Base-by-base conservation (phyloP, 345 rosid genomes). In the Dipteronia dyeriana region DNA sequence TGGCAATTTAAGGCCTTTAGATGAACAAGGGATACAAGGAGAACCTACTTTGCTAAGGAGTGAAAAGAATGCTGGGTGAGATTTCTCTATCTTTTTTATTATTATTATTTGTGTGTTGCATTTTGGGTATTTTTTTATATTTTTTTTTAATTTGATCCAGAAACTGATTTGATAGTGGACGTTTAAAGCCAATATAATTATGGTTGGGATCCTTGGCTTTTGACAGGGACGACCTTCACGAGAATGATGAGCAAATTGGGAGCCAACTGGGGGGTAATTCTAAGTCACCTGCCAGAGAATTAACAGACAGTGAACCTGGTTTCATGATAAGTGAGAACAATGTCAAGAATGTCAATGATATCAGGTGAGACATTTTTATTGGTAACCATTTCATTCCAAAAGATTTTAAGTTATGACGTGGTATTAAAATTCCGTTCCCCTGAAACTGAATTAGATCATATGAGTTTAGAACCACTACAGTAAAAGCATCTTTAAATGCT, bases 61-160 rank as follows among this genome's bases (percentile, higher is more conserved):
- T 65, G 60, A 81, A 77, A 79, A 65, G 54, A 79, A 82, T 53
- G 68, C 76, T 56, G 82, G 86, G 92, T 90, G 71, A 82, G 84
- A 72, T 66, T 7, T 68, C 61, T n/a, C 20, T 71, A 54, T 70
- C 1, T 49, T 49, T 12, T 49, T 11, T 49, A 0, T 10, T 3
- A 43, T 73, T 43, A 13, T 7, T 10, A 5, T 49, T 20, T 19
- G 64, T 17, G 53, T 13, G 9, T 57, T 39, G 54, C 49, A 38
- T 41, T 19, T 75, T 41, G 19, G 22, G 17, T 22, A 39, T 39
- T 60, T 67, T n/a, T n/a, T n/a, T n/a, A n/a, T n/a, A n/a, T n/a
- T n/a, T n/a, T n/a, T n/a, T n/a, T n/a, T n/a, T n/a, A n/a, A n/a
- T n/a, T 54, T 66, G 57, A n/a, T 38, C 12, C 65, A 1, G 77